These are phyloP conservation scores for Forsythia suspensa DNA, from an alignment of 257 asterid genomes.

Conservation along the genomic window DNA sequence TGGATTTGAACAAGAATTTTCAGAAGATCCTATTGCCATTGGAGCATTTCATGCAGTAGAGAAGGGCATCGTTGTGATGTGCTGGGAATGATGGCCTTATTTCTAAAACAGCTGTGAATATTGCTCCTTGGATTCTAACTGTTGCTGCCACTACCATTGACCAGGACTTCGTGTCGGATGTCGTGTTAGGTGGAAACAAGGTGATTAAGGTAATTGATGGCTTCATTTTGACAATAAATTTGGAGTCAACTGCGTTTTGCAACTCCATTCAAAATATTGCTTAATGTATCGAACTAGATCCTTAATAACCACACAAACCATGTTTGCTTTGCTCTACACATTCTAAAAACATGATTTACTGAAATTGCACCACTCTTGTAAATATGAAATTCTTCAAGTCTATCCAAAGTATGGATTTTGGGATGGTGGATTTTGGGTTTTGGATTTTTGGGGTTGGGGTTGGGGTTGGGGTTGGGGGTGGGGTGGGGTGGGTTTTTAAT, in stretches of 20 bases:
- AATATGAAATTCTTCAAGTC: too few relatives aligned
- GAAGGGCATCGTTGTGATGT: conserved; percentile 55
- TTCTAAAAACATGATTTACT: too few relatives aligned
- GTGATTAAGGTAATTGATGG: conserved; percentile 47
- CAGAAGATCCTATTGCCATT: conserved; percentile 57
- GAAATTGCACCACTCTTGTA: too few relatives aligned
- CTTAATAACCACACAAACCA: too few relatives aligned
- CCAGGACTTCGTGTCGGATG: conserved; percentile 56
- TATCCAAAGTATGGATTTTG: too few relatives aligned
- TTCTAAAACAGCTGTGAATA: conserved; percentile 41
- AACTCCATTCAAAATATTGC: background rate
- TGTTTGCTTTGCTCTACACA: too few relatives aligned
- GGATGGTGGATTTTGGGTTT: too few relatives aligned
- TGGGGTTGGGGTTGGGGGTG: too few relatives aligned
- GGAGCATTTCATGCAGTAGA: conserved; percentile 75
- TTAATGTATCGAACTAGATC: too few relatives aligned
- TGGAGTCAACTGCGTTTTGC: background rate
- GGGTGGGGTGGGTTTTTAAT: too few relatives aligned
- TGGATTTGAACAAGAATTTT: conserved; percentile 32
- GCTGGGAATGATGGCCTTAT: conserved; percentile 76
- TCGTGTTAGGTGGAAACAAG: conserved; percentile 55
- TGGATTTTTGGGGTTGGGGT: too few relatives aligned
- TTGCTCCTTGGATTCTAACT: conserved; percentile 87
- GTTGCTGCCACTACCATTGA: conserved; percentile 88
- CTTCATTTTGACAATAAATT: background rate